phyloP scores from a whole-genome alignment of 2,329 filamentous ascomycete species.

The Aureobasidium subglaciale region DNA sequence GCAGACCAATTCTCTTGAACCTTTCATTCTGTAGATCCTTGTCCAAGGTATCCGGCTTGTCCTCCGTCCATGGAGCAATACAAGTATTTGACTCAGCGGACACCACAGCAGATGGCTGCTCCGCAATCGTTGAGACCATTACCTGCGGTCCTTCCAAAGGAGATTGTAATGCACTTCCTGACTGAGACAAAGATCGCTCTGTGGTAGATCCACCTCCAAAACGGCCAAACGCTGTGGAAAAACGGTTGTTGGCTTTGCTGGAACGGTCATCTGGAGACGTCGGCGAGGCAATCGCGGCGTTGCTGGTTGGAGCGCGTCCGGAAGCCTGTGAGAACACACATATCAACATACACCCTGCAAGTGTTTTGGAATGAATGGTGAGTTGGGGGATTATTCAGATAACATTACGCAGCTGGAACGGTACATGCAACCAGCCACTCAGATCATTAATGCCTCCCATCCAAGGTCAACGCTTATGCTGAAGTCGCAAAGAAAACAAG shows the following conservation, averaged over 20 bases:
- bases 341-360: constrained; percentile 15
- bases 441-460: constrained; percentile 11
- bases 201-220: background rate
- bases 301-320: constrained; percentile 10
- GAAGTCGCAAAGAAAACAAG: constrained; percentile 3
- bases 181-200: background rate
- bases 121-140: background rate
- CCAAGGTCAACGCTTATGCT: constrained; percentile 15
- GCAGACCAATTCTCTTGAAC: constrained; percentile 14
- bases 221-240: constrained; percentile 11
- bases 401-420: constrained; percentile 11
- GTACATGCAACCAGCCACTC: constrained; percentile 13
- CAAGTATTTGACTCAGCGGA: background rate
- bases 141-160: background rate
- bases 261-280: constrained; percentile 4
- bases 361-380: background rate
- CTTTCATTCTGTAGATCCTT: constrained; percentile 9
- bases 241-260: constrained; percentile 16
- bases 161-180: background rate
- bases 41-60: background rate
- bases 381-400: constrained; percentile 8
- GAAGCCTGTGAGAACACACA: constrained; percentile 11
- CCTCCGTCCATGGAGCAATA: constrained; percentile 14
- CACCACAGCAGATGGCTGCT: background rate
- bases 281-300: constrained; percentile 7